Conservation (phyloP, 805 yeast genomes). For the Metschnikowia noctiluminum region DNA sequence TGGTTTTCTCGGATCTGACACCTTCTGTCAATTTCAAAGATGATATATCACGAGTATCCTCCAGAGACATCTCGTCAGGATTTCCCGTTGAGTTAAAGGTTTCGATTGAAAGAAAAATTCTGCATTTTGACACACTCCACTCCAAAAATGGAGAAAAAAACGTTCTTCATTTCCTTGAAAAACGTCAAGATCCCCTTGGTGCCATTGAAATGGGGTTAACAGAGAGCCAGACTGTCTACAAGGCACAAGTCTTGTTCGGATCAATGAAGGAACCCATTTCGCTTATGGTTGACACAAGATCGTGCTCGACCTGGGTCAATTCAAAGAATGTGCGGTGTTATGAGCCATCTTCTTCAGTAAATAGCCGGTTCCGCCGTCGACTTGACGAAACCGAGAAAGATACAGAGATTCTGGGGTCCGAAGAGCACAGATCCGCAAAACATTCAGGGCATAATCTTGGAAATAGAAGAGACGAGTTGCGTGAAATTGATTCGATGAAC, state of each 20-base stretch:
- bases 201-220: neutral
- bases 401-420: too few relatives aligned
- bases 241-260: neutral
- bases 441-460: neutral
- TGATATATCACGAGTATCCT: too few relatives aligned
- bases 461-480: too few relatives aligned
- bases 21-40: too few relatives aligned
- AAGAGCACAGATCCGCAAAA: neutral
- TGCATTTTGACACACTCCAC: neutral
- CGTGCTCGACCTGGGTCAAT: slow-evolving; percentile 1
- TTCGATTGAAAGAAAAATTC: neutral
- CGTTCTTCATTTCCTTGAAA: neutral
- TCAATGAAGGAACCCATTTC: neutral
- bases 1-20: too few relatives aligned
- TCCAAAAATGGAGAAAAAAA: too few relatives aligned
- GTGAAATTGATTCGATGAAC: neutral
- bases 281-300: slow-evolving; percentile 4
- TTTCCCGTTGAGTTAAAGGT: neutral
- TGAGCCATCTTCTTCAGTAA: neutral
- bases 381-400: too few relatives aligned
- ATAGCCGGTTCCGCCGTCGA: too few relatives aligned
- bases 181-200: neutral
- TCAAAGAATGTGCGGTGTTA: slow-evolving; percentile 1
- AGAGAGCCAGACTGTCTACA: slow-evolving; percentile 1
- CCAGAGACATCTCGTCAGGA: too few relatives aligned